A percentile compares a stretch with the other conserved stretches of the same genome.
Conservation (phyloP, 257 asterid species). For the Thymus mandschuricus region DNA sequence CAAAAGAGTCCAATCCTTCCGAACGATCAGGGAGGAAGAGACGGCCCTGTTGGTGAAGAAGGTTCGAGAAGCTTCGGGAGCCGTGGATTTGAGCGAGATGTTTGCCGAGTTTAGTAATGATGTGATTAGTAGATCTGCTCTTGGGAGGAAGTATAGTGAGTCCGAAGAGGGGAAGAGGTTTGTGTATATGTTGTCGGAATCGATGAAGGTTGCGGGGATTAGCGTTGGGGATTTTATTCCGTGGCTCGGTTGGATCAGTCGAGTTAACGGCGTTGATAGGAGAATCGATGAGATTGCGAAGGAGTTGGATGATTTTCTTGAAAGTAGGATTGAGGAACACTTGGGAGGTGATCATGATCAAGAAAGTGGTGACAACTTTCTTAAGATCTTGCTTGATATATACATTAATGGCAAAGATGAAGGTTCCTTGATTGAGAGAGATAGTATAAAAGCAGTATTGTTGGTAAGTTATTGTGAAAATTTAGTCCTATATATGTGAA, state of each 20-base stretch:
- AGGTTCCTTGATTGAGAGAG: neutral
- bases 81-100: neutral
- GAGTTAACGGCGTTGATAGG: neutral
- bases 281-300: neutral
- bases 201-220: neutral
- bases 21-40: slow-evolving; percentile 21
- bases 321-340: slow-evolving; percentile 8
- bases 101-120: neutral
- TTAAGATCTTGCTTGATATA: slow-evolving; percentile 16
- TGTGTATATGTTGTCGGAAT: neutral
- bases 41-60: slow-evolving; percentile 14
- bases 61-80: neutral
- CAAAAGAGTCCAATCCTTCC: slow-evolving; percentile 16
- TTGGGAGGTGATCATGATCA: neutral
- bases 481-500: too few relatives aligned
- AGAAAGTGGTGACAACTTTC: neutral
- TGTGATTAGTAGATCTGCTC: neutral
- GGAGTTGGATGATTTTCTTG: slow-evolving; percentile 11
- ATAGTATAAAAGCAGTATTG: slow-evolving; percentile 15
- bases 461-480: neutral
- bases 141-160: neutral
- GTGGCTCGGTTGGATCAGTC: slow-evolving; percentile 15
- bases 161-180: neutral
- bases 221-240: slow-evolving; percentile 5
- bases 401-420: neutral